Base-by-base conservation (phyloP, 164 flowering plant genomes). In the Cinnamomum chago region DNA sequence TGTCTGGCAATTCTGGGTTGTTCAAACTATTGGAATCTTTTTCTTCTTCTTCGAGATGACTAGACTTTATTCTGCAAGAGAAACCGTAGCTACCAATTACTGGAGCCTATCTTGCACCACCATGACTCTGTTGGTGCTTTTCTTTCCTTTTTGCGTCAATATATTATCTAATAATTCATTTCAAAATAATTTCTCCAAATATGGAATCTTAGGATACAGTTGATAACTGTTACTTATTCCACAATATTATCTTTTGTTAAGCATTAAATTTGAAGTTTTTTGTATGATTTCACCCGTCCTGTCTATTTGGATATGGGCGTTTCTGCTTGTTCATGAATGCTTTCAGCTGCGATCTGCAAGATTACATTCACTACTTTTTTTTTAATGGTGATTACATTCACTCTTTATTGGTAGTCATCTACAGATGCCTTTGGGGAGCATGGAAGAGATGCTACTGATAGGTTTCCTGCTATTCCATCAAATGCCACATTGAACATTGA, bases 341-440 rank as follows among this genome's bases (percentile, higher is more conserved):
- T 55, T 14, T 55, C 60, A 55, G 58, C n/a, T 55, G 17, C 60
- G 13, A 40, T 40, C 47, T 40, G 47, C 47, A 40, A 40, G 47
- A 40, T 40, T 40, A 9, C 10, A 9, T 40, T 40, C 10, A 40
- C 47, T 40, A 40, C 35, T 30, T 30, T 40, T 40, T 35, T 40
- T 40, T 40, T 40, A 40, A 40, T 9, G 47, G 47, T 40, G 47
- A 40, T 22, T 2, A 22, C 28, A 22, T 27, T 64, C 28, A 64
- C 14, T 23, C 7, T 35, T 20, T 68, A 35, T 18, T 40, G 5
- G 18, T 67, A 7, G 68, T 4, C 10, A 10, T 58, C 52, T 83
- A 79, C 84, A 91, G 96, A 89, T 85, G 96, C 88, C 62, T 89
- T 84, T 77, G 85, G 85, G 23, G 86, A 84, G 65, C 58, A 73